Evolutionary conservation across 2,329 filamentous ascomycete species (phyloP), one percentile per base, ranked within the genome.

Genomic region (Alternaria gaisen): DNA sequence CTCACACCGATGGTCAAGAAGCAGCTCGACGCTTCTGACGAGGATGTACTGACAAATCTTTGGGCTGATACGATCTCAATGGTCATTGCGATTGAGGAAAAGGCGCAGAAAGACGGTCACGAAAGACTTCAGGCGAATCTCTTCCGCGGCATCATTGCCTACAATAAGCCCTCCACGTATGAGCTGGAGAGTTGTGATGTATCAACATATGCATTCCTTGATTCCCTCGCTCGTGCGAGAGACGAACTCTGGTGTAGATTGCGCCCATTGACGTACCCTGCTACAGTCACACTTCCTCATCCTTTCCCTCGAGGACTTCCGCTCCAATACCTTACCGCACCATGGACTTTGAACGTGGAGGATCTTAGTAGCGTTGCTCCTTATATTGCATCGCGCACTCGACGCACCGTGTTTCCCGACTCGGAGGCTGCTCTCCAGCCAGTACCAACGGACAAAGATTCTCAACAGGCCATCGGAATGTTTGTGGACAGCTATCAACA

Each of bases 221-320:
- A 81, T 46, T 64, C 75, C 22, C 65, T 80, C 30, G 78, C 79
- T 28, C 65, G 64, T 60, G 66, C 64, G 8, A 71, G 78, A 47
- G 63, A 80, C 50, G 44, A 67, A 5, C 48, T 79, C 0, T 80
- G 79, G 78, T 46, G 32, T 8, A 56, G 62, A 6, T 46, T 73
- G 43, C 72, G 79, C 38, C 58, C 65, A 4, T 69, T 32, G 8
- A 32, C 57, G 3, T 54, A 68, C 53, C 70, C 77, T 12, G 67
- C 66, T n/a, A 65, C 64, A 7, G 58, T 68, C 2, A 54, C 65
- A 1, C 63, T 81, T 1, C 73, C 72, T 0, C 57, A 64, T 7
- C 64, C 69, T 6, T 77, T 75, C 24, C 75, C 77, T 3, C 70
- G 67, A 28, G 78, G 78, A 3, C 65, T 80, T 28, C 69, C 77